Evolutionary conservation across 2,329 filamentous ascomycete genomes (phyloP), one percentile per base, ranked within the genome.

Genomic region (Ceratocystis variospora): DNA sequence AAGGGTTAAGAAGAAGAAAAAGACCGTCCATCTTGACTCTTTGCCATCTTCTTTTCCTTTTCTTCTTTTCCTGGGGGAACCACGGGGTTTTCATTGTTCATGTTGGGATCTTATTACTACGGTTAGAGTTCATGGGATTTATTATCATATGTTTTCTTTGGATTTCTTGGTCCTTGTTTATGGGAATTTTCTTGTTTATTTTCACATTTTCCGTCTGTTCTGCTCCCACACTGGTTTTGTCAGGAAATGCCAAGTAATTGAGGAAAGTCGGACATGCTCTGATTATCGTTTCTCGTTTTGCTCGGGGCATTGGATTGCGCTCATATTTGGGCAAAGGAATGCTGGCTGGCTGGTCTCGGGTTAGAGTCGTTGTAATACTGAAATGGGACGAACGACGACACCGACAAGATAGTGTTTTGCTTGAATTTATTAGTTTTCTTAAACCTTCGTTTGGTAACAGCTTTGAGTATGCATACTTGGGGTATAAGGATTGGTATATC

Each of bases 81-180:
- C 8, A 37, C 5, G 50, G 19, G 33, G 19, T 37, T 45, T 57
- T 41, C 37, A 12, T 25, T 22, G 53, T 22, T 15, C 31, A 22
- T 57, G 53, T 15, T 57, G 44, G 37, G 33, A 53, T 50, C 44
- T 61, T 67, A 31, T 57, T 57, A 57, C 53, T 57, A 57, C 53
- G 53, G 53, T 57, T 57, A 57, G 53, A 57, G 53, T 57, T 31
- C 25, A 57, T 28, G 22, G 53, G 53, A 62, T 31, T 41, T 63
- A 41, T 46, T 62, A 22, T 31, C 33, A 48, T 55, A 41, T 63
- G 44, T 64, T 61, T 31, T 63, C 50, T 64, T 33, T 25, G 25
- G 33, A 63, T 64, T 28, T 28, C 17, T 50, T n/a, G 15, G 17
- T n/a, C 3, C 46, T 19, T 66, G 12, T 37, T 62, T 61, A 31